A percentile compares a stretch with the other conserved stretches of the same genome.
Evolutionary conservation across 441 rosid genomes (phyloP).

Genomic region (Gossypium gossypioides): DNA sequence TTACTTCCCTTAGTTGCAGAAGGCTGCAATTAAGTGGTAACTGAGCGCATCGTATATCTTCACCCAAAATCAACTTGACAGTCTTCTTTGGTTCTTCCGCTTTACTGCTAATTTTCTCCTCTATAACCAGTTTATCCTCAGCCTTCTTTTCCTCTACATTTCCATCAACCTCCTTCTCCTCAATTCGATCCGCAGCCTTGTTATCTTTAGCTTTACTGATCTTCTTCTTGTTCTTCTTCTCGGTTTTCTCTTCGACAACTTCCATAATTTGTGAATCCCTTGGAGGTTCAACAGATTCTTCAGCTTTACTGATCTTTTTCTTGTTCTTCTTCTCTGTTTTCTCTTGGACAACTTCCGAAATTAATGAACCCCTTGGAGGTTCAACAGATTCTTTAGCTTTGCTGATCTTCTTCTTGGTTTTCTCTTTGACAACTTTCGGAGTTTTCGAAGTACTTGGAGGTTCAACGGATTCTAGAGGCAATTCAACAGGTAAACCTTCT

Average conservation of each 20-base stretch:
- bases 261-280: constrained; percentile 15
- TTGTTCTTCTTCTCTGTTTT: constrained; percentile 29
- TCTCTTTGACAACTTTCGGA: constrained; percentile 28
- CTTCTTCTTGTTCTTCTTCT: constrained; percentile 27
- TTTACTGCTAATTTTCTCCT: constrained; percentile 31
- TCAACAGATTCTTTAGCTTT: constrained; percentile 22
- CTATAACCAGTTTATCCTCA: constrained; percentile 38
- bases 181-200: constrained; percentile 16
- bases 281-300: constrained; percentile 26
- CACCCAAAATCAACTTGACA: constrained; percentile 47
- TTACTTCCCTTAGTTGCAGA: constrained; percentile 46
- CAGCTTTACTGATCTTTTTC: constrained; percentile 23
- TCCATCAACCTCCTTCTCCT: constrained; percentile 21
- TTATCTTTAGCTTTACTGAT: constrained; percentile 21
- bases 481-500: constrained; percentile 46
- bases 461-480: constrained; percentile 46
- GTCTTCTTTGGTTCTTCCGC: constrained; percentile 29
- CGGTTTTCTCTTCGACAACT: constrained; percentile 31
- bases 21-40: constrained; percentile 48
- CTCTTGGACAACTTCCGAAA: constrained; percentile 25
- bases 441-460: constrained; percentile 28
- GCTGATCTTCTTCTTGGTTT: constrained; percentile 27
- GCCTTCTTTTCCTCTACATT: constrained; percentile 30
- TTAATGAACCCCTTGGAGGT: constrained; percentile 9
- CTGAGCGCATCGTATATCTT: constrained; percentile 52